A percentile compares a stretch with the other conserved stretches of the same genome.
Conservation (phyloP, 345 rosid species). For the Gossypioides kirkii region DNA sequence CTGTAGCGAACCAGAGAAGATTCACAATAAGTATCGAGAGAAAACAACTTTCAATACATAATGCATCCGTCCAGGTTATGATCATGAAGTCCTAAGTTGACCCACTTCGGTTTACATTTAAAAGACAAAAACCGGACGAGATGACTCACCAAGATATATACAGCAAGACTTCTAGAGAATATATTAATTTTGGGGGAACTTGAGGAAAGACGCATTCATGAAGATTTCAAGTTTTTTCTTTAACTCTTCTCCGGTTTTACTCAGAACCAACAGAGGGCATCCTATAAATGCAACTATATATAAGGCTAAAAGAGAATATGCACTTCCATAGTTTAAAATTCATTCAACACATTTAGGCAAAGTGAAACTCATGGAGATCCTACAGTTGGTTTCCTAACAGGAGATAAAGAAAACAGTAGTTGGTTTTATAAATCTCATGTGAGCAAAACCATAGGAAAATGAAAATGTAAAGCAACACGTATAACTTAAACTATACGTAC, state of each 20-base stretch:
- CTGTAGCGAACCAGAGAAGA: conserved; percentile 30
- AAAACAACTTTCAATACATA: background rate
- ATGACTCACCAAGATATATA: background rate
- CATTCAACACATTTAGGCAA: background rate
- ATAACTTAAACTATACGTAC: conserved; percentile 32
- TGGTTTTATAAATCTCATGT: background rate
- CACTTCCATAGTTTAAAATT: background rate
- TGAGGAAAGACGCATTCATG: background rate
- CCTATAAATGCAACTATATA: background rate
- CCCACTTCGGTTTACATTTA: background rate
- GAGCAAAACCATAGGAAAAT: background rate
- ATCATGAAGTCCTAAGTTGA: background rate
- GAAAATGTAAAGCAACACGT: background rate
- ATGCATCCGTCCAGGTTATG: background rate
- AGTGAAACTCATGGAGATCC: background rate
- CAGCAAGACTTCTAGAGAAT: background rate
- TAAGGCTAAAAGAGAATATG: background rate
- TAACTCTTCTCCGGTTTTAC: background rate
- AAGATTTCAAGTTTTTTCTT: conserved; percentile 3
- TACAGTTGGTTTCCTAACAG: background rate
- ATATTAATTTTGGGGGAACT: background rate
- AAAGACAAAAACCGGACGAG: background rate
- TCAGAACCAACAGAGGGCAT: background rate
- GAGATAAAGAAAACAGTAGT: background rate
- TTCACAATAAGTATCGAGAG: background rate